Conservation (phyloP, 768 basidiomycete genomes). For the Phanerochaete sordida region DNA sequence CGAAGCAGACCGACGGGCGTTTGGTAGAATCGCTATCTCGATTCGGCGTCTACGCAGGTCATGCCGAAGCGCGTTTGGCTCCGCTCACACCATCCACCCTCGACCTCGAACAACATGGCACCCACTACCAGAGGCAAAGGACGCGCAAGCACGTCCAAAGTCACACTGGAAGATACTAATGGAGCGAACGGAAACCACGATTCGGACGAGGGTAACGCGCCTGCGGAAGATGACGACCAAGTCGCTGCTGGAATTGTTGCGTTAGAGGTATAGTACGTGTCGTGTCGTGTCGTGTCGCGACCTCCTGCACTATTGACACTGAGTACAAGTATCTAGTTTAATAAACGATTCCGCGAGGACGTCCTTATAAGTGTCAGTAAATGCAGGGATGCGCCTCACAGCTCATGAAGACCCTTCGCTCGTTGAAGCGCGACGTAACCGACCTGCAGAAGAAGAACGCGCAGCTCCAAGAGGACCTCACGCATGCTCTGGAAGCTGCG, state of each 20-base stretch:
- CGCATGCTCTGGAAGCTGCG: not conserved
- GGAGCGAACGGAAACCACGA: not conserved
- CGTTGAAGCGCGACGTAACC: not conserved
- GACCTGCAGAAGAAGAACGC: conserved; percentile 1
- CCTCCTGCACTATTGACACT: too few relatives aligned
- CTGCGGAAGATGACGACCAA: not conserved
- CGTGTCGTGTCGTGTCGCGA: not conserved
- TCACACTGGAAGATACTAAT: not conserved
- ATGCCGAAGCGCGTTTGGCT: too few relatives aligned
- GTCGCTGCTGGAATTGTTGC: not conserved
- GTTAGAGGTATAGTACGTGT: not conserved
- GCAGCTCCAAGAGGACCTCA: not conserved
- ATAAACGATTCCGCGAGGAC: too few relatives aligned
- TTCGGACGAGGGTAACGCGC: not conserved
- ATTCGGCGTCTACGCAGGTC: not conserved
- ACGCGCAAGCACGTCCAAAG: not conserved
- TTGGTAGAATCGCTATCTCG: not conserved
- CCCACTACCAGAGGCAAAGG: not conserved
- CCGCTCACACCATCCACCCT: too few relatives aligned
- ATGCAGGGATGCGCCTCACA: not conserved
- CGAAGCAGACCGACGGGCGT: too few relatives aligned
- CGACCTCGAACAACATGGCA: not conserved
- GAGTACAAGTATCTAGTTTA: too few relatives aligned
- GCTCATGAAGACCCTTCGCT: not conserved
- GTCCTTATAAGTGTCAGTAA: not conserved